phyloP scores from a whole-genome alignment of 768 basidiomycete genomes.

The Termitomyces sp. region DNA sequence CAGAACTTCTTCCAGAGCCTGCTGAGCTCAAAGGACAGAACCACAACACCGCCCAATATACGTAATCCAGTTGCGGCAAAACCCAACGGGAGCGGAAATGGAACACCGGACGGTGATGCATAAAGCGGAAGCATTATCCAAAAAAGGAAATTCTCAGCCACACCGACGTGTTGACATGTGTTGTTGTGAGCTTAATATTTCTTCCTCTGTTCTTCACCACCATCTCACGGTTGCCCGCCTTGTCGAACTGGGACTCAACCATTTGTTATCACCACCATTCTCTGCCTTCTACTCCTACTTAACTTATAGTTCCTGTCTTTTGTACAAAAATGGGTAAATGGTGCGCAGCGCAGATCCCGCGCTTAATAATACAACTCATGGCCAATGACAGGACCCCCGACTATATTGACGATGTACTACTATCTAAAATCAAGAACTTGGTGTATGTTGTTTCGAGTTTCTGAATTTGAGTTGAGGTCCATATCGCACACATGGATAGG shows the following conservation, averaged over 20 bases:
- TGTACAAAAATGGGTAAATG: constrained; percentile 62
- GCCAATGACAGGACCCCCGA: constrained; percentile 54
- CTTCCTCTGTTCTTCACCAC: constrained; percentile 24
- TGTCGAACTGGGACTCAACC: neutral
- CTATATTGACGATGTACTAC: constrained; percentile 69
- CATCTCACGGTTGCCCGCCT: constrained; percentile 18
- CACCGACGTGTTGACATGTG: constrained; percentile 28
- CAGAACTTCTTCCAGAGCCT: constrained; percentile 87
- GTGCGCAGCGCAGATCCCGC: constrained; percentile 28
- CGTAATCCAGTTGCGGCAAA: constrained; percentile 18
- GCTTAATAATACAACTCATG: constrained; percentile 12
- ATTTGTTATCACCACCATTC: neutral
- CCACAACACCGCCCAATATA: neutral
- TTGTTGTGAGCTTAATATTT: constrained; percentile 22
- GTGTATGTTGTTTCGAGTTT: constrained; percentile 48
- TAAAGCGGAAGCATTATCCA: constrained; percentile 1
- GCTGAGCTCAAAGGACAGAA: constrained; percentile 53
- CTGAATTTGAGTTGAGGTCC: constrained; percentile 1
- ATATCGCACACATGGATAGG: constrained; percentile 28
- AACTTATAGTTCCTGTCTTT: constrained; percentile 18
- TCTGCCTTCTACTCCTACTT: constrained; percentile 6
- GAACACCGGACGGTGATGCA: constrained; percentile 28
- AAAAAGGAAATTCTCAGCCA: constrained; percentile 20
- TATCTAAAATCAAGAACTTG: constrained; percentile 69
- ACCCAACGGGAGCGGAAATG: constrained; percentile 28